A percentile compares a stretch with the other conserved stretches of the same genome.
Evolutionary conservation across 129 eudicot genomes (phyloP).

Genomic region (carrot (Daucus carota)): DNA sequence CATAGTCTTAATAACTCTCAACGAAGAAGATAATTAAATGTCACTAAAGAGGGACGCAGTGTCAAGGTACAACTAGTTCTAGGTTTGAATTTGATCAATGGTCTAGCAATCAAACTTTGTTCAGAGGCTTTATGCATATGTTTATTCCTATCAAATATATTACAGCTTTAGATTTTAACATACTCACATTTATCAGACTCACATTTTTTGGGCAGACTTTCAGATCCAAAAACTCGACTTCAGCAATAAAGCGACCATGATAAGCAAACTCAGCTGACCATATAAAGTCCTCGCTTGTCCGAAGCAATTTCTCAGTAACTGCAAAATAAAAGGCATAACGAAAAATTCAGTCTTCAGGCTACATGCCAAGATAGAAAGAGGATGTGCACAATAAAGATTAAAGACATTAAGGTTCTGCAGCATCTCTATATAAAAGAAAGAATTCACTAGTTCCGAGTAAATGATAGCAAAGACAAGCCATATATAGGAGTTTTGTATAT

Average conservation of each 20-base stretch:
- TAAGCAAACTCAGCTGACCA: conserved; percentile 77
- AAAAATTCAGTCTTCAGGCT: conserved; percentile 32
- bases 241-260: conserved; percentile 74
- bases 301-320: conserved; percentile 85
- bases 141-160: not conserved
- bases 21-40: not conserved
- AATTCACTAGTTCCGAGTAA: not conserved
- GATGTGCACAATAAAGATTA: not conserved
- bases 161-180: not conserved
- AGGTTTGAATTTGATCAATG: no score
- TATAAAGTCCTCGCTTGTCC: conserved; percentile 78
- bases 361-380: not conserved
- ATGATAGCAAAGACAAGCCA: not conserved
- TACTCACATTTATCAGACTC: conserved; percentile 62
- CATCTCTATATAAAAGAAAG: not conserved
- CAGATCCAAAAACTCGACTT: conserved; percentile 88
- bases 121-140: no score
- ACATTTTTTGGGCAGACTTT: conserved; percentile 65
- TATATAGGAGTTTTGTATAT: not conserved
- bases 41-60: not conserved
- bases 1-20: not conserved
- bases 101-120: no score
- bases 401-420: not conserved
- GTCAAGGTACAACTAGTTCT: not conserved
- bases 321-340: conserved; percentile 25